These are phyloP conservation scores for Piper betle DNA, from an alignment of 164 flowering plant genomes.

Conservation along the genomic window DNA sequence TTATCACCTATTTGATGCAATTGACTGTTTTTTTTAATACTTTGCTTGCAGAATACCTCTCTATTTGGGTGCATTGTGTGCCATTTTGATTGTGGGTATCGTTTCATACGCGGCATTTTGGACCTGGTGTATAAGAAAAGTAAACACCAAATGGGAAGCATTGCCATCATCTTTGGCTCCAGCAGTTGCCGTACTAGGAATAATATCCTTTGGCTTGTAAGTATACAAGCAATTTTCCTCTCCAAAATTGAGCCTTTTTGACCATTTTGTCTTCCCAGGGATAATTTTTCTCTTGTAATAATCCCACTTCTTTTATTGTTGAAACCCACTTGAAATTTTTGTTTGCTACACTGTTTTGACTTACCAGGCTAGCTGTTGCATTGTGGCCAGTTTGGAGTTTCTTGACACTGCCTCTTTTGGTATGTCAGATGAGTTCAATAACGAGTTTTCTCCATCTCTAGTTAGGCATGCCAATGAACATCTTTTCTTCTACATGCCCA, in stretches of 20 bases:
- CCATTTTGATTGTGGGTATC: slow-evolving; percentile 31
- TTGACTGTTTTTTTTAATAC: neutral
- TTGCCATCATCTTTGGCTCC: slow-evolving; percentile 49
- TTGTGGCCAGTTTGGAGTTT: slow-evolving; percentile 91
- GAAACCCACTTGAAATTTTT: neutral
- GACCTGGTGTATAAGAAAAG: slow-evolving; percentile 41
- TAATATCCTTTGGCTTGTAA: slow-evolving; percentile 63
- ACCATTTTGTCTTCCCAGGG: too few species aligned
- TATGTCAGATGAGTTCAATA: slow-evolving; percentile 12
- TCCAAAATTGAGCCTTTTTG: neutral
- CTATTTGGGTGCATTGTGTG: slow-evolving; percentile 51
- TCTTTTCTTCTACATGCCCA: too few species aligned
- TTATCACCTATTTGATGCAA: too few species aligned
- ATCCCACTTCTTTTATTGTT: neutral
- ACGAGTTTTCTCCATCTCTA: too few species aligned
- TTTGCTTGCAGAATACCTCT: slow-evolving; percentile 45
- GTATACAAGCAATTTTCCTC: slow-evolving; percentile 7
- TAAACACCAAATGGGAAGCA: slow-evolving; percentile 56
- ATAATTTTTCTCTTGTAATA: too few species aligned
- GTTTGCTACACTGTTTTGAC: neutral
- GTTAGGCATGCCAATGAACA: too few species aligned
- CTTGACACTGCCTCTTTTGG: slow-evolving; percentile 81
- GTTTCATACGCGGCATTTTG: slow-evolving; percentile 44
- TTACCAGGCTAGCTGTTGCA: slow-evolving; percentile 55
- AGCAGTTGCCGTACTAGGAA: slow-evolving; percentile 41